phyloP scores from a whole-genome alignment of 148 eudicot genomes.

The Oxyria digyna region DNA sequence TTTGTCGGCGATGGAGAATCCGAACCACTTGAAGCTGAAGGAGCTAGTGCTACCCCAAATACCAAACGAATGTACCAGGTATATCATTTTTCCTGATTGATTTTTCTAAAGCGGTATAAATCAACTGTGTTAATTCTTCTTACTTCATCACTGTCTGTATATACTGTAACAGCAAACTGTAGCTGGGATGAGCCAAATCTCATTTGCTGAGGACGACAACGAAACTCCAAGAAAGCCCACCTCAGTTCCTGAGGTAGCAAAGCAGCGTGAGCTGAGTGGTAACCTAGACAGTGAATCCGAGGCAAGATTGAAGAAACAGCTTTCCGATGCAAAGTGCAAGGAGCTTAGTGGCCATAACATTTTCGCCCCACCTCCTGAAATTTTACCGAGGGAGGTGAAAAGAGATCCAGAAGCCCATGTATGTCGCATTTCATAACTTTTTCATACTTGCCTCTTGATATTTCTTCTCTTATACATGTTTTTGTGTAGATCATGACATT shows the following conservation, averaged over 20 bases:
- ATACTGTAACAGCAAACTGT: slow-evolving; percentile 10
- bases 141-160: not conserved
- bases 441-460: not conserved
- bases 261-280: slow-evolving; percentile 16
- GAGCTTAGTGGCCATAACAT: slow-evolving; percentile 18
- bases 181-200: slow-evolving; percentile 16
- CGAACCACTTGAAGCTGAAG: slow-evolving; percentile 8
- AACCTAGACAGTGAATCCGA: slow-evolving; percentile 12
- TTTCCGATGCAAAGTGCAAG: slow-evolving; percentile 16
- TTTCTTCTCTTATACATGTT: not conserved
- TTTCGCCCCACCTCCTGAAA: slow-evolving; percentile 17
- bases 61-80: slow-evolving; percentile 18
- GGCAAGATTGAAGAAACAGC: slow-evolving; percentile 10
- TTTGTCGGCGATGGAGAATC: slow-evolving; percentile 12
- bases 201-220: slow-evolving; percentile 12
- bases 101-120: not conserved
- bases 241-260: slow-evolving; percentile 14
- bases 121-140: not conserved
- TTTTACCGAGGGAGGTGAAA: slow-evolving; percentile 8
- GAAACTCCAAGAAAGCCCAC: slow-evolving; percentile 13
- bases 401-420: slow-evolving; percentile 4
- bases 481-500: slow-evolving; percentile 9
- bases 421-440: not conserved
- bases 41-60: not conserved
- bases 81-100: not conserved